Base-by-base conservation (phyloP, 441 rosid species). In the Mallotus japonicus region DNA sequence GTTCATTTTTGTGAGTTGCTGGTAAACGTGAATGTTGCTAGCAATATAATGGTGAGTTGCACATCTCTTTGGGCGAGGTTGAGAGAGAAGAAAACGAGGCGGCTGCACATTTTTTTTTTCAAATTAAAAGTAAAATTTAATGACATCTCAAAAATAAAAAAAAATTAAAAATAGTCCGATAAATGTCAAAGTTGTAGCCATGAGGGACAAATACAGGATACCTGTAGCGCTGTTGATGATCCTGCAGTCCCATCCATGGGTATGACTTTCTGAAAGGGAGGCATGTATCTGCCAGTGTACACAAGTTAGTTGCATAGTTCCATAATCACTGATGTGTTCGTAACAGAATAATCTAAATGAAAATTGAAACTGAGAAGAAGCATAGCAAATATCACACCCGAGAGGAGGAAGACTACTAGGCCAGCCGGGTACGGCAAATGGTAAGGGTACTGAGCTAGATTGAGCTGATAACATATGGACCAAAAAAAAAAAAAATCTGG, bases 21-120 rank as follows among this genome's bases (percentile, higher is more conserved):
- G 93, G 73, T 89, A 89, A 65, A 73, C 77, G 49, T 72, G 84
- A 72, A 92, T 84, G 70, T 81, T 92, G 59, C 90, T 80, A 49
- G 97, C 96, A 71, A 92, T 89, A 68, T 92, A 88, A 78, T 84
- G 89, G 76, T 92, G 97, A 42, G 95, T 90, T 58, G 90, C 92
- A 75, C 96, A 92, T 79, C 91, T 86, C 81, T 86, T 90, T 13
- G 85, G 92, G 69, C 89, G 85, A 9, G 94, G 86, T 59, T 88
- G 92, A 81, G 82, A 80, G 72, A 87, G 85, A 50, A 89, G 76
- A 79, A 85, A 78, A 74, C 82, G 88, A 1, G 88, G 85, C 37
- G 88, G 84, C 95, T 92, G 88, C 78, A 14, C 76, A 68, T 49
- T 46, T 75, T 71, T 62, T n/a, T n/a, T 19, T 65, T 28, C 32